Evolutionary conservation across 2,329 filamentous ascomycete genomes (phyloP), one percentile per base, ranked within the genome.

Genomic region (Stemphylium vesicarium): DNA sequence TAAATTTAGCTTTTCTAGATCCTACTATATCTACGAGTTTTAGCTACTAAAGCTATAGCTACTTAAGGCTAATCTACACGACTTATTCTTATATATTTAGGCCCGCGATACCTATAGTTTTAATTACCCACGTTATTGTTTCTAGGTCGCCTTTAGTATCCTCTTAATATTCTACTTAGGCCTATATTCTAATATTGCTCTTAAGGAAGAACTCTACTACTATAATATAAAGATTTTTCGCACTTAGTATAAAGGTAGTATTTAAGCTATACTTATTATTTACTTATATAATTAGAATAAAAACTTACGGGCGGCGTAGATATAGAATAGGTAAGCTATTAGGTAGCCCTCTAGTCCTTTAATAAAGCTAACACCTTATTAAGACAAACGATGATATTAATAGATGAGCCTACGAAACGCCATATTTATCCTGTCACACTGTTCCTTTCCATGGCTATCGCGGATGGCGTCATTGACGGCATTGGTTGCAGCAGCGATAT

Each of bases 121-220:
- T 33, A 20, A 46, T 3, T 33, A 46, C n/a, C 43, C 33, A 37
- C 43, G 43, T 46, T 46, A 46, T 46, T 20, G 33, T n/a, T 32
- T 46, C 22, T n/a, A 46, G 33, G 33, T 37, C 1, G 43, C 32
- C n/a, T 46, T 46, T 24, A 46, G 43, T 16, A 46, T 46, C 22
- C 22, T 46, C 10, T 46, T 46, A 24, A 20, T 46, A 16, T 46
- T 46, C 33, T 24, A 46, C 37, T 15, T 46, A 26, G 43, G 43
- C 16, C 32, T 46, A 29, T 13, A 46, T 29, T 32, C 33, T n/a
- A 36, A 46, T 37, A 18, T 38, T 10, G 32, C 43, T 12, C 20
- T 46, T 5, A 46, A 46, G 29, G 43, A 46, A 37, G 43, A 32
- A 22, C 20, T 46, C n/a, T 37, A 46, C 20, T 46, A 46, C 22